These are phyloP conservation scores for Citrus sinensis DNA, from an alignment of 345 rosid species.

Conservation along the genomic window DNA sequence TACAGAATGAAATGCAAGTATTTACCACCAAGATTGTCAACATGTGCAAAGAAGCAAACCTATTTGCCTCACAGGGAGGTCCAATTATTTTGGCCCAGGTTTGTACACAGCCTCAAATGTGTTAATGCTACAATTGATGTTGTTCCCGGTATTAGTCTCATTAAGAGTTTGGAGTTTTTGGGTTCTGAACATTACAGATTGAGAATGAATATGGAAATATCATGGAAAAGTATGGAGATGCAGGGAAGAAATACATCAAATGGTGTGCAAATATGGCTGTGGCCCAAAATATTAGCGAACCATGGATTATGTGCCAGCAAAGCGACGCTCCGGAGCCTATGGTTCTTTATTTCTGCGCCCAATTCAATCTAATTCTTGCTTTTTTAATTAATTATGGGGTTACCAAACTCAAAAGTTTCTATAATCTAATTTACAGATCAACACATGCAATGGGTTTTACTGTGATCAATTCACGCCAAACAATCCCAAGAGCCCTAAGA, in stretches of 20 bases:
- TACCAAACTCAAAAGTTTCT: no score
- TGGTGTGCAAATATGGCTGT: constrained; percentile 31
- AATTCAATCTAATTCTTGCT: background rate
- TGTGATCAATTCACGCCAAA: constrained; percentile 32
- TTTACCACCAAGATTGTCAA: constrained; percentile 34
- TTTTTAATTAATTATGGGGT: background rate
- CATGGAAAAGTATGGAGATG: constrained; percentile 16
- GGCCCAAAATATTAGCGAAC: constrained; percentile 16
- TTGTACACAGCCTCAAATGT: background rate
- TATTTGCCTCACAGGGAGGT: constrained; percentile 70
- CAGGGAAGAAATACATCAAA: constrained; percentile 19
- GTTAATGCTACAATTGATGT: no score
- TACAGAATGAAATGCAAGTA: constrained; percentile 26
- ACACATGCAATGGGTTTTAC: constrained; percentile 41
- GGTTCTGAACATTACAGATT: constrained; percentile 17
- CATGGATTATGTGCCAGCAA: constrained; percentile 34
- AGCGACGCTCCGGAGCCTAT: constrained; percentile 18
- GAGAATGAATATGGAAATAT: constrained; percentile 30
- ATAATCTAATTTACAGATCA: constrained; percentile 19
- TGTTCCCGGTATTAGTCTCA: no score
- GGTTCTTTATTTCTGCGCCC: background rate
- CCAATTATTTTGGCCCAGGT: constrained; percentile 65
- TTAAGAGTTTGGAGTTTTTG: background rate
- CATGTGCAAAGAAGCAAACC: constrained; percentile 45
- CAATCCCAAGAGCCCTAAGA: constrained; percentile 32